phyloP scores from a whole-genome alignment of 352 stramenopile species.

The Phytophthora pisi region DNA sequence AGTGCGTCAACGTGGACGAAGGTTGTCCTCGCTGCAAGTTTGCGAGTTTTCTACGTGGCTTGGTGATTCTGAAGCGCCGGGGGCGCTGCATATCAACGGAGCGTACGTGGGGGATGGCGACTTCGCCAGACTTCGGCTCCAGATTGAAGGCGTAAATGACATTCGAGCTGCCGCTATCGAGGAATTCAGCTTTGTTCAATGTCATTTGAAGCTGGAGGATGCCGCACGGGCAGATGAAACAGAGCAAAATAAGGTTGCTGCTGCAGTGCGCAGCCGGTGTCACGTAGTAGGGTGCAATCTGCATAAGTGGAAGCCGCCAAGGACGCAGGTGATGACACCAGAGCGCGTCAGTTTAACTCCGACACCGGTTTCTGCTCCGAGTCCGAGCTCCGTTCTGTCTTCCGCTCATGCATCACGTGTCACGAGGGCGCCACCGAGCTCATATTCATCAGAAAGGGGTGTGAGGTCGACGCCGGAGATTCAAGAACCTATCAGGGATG shows the following conservation, averaged over 20 bases:
- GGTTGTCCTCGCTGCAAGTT: slow-evolving; percentile 51
- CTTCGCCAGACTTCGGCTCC: slow-evolving; percentile 50
- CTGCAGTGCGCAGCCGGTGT: slow-evolving; percentile 45
- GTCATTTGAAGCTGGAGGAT: slow-evolving; percentile 41
- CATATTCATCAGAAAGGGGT: background rate
- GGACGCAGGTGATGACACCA: slow-evolving; percentile 1
- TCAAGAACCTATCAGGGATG: background rate
- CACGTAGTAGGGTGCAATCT: slow-evolving; percentile 63
- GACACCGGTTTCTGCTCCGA: background rate
- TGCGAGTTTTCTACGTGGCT: slow-evolving; percentile 41
- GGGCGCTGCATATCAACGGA: slow-evolving; percentile 39
- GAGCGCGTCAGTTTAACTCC: background rate
- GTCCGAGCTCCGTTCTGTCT: background rate
- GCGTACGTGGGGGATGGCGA: slow-evolving; percentile 41
- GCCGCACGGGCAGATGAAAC: background rate
- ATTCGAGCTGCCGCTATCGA: slow-evolving; percentile 19
- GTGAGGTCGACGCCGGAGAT: background rate
- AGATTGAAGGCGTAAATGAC: slow-evolving; percentile 34
- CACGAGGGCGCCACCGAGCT: background rate
- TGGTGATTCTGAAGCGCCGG: slow-evolving; percentile 46
- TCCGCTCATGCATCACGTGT: background rate
- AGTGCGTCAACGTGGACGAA: slow-evolving; percentile 43
- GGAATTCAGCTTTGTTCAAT: slow-evolving; percentile 55
- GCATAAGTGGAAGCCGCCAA: slow-evolving; percentile 30
- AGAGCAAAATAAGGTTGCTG: slow-evolving; percentile 14